Conservation (phyloP, 352 stramenopile genomes). For the Phytophthora uliginosa region DNA sequence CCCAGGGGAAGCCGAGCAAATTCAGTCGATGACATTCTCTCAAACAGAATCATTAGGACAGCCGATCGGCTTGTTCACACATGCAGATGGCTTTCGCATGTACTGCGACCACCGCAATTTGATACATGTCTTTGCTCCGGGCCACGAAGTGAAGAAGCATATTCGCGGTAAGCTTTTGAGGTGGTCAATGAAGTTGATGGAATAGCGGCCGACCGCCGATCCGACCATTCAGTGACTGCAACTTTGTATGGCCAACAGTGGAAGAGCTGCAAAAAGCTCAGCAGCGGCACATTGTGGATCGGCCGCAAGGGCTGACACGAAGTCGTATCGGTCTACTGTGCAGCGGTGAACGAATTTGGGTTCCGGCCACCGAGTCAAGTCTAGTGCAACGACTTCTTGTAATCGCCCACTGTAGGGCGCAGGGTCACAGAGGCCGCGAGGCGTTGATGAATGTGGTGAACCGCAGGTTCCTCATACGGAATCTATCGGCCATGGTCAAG, state of each 20-base stretch:
- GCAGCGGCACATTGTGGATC: constrained; percentile 13
- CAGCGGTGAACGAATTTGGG: constrained; percentile 6
- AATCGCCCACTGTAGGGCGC: constrained; percentile 9
- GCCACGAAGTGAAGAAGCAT: too few species aligned
- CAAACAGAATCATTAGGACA: background rate
- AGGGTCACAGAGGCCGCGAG: constrained; percentile 10
- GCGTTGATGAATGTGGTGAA: constrained; percentile 2
- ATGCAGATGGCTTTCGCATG: background rate
- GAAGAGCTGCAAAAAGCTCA: constrained; percentile 3
- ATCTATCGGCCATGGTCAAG: background rate
- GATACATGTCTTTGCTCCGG: too few species aligned
- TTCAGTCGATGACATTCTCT: background rate
- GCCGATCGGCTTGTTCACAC: background rate
- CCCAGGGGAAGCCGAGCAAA: background rate
- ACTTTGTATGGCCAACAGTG: constrained; percentile 20
- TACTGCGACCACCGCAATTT: too few species aligned
- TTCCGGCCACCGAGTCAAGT: background rate
- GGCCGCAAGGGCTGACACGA: background rate
- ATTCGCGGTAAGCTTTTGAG: too few species aligned
- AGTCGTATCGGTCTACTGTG: background rate
- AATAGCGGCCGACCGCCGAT: background rate
- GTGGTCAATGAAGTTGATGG: too few species aligned
- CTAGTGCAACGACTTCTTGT: constrained; percentile 11
- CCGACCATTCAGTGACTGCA: constrained; percentile 19
- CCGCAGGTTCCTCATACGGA: constrained; percentile 1